A percentile compares a stretch with the other conserved stretches of the same genome.
phyloP scores from a whole-genome alignment of 352 stramenopile species.

The Globisporangium canariense region DNA sequence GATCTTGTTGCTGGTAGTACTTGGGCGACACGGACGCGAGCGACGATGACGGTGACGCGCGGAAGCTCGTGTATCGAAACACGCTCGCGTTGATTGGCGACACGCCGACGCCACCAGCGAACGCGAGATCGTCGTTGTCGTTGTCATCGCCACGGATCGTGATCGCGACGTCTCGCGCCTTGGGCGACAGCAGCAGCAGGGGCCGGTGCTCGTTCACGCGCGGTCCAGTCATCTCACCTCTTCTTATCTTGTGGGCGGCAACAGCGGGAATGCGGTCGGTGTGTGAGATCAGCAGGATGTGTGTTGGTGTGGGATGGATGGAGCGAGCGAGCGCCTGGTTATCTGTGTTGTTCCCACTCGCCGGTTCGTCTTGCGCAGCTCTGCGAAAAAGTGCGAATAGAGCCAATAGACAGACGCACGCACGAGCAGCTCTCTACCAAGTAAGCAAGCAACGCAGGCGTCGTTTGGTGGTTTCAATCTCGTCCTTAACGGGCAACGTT shows the following conservation, averaged over 20 bases:
- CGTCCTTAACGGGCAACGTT: background rate
- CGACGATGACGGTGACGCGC: background rate
- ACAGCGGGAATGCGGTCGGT: background rate
- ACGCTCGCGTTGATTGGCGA: background rate
- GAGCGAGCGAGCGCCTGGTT: background rate
- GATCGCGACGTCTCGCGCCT: slow-evolving; percentile 14
- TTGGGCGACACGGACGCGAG: slow-evolving; percentile 5
- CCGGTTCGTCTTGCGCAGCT: background rate
- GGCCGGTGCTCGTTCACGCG: slow-evolving; percentile 8
- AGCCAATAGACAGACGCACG: background rate
- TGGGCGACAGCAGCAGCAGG: slow-evolving; percentile 1
- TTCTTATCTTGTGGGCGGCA: background rate
- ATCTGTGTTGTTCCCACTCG: background rate
- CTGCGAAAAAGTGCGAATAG: too few species aligned
- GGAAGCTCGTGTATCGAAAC: slow-evolving; percentile 12
- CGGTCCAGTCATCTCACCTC: slow-evolving; percentile 6
- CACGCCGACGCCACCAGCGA: background rate
- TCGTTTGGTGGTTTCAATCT: background rate
- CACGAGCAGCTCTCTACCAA: too few species aligned
- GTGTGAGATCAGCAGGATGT: background rate
- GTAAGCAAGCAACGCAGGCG: too few species aligned
- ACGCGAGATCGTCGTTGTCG: background rate
- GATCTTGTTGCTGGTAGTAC: slow-evolving; percentile 7
- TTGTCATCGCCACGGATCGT: slow-evolving; percentile 8
- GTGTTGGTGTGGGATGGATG: background rate